These are phyloP conservation scores for Fusarium sp. DNA, from an alignment of 2,329 filamentous ascomycete genomes.

Conservation along the genomic window DNA sequence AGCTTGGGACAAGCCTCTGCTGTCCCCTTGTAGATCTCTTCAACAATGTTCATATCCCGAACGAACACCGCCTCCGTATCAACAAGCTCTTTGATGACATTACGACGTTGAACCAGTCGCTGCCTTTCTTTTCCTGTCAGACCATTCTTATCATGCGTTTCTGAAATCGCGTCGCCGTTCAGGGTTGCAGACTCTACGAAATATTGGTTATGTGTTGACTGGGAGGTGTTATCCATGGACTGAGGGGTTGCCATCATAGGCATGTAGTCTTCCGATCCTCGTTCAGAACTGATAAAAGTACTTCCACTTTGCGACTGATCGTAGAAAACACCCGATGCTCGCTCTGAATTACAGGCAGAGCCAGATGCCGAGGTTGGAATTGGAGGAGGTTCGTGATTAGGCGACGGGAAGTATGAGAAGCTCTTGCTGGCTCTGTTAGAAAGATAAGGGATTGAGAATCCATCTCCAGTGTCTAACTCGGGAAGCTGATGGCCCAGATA, in stretches of 20 bases:
- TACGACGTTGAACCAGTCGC: constrained; percentile 79
- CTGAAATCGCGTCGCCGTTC: constrained; percentile 51
- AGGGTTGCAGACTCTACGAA: constrained; percentile 50
- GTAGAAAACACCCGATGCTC: constrained; percentile 54
- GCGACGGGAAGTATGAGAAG: constrained; percentile 50
- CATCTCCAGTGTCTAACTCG: constrained; percentile 60
- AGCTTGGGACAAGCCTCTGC: constrained; percentile 83
- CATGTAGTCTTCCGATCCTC: constrained; percentile 57
- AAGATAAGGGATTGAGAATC: constrained; percentile 60
- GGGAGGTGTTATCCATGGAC: constrained; percentile 58
- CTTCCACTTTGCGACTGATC: constrained; percentile 52
- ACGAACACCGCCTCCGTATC: constrained; percentile 93
- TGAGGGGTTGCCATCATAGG: constrained; percentile 55
- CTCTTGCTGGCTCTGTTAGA: constrained; percentile 47
- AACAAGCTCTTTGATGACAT: constrained; percentile 89
- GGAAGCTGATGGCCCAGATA: constrained; percentile 55
- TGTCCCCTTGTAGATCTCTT: constrained; percentile 97
- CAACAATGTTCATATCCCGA: constrained; percentile 95
- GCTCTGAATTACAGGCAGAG: constrained; percentile 52
- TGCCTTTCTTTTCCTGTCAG: constrained; percentile 67
- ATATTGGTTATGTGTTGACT: constrained; percentile 54
- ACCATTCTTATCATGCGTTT: constrained; percentile 52
- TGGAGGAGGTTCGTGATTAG: constrained; percentile 62
- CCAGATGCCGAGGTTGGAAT: constrained; percentile 53
- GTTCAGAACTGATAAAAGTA: constrained; percentile 55